Base-by-base conservation (phyloP, 2,329 filamentous ascomycete genomes). In the Talaromyces rugulosus region DNA sequence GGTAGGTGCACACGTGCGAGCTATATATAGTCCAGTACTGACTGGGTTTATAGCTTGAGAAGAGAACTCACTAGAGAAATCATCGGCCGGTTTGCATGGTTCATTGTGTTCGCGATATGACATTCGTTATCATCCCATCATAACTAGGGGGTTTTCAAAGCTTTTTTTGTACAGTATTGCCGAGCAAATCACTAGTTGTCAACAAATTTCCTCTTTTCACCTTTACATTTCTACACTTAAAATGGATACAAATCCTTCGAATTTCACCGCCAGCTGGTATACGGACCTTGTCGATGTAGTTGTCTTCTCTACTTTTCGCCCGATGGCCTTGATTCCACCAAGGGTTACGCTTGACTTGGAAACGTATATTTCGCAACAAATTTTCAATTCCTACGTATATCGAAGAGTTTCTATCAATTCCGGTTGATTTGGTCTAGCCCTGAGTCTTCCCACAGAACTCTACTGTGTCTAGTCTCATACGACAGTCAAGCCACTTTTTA, bases 1-100 rank as follows among this genome's bases (percentile, higher is more conserved):
- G 82, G 86, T 88, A 81, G 62, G 82, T 72, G 63, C 50, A 31
- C 28, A 42, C 12, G 18, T 28, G 27, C 9, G 18, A 11, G 5
- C 27, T 27, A 53, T 3, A 8, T 9, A 33, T 33, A 8, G 18
- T 28, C n/a, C 30, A 33, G 44, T 61, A 47, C 68, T 77, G 61
- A 74, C 55, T 42, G 2, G 18, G 8, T 16, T n/a, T 52, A 40
- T 64, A 78, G 76, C 64, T 78, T 65, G 77, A 78, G 64, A 76
- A 74, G 65, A 72, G 75, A 66, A 75, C 76, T 47, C 75, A 66
- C 65, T 78, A 77, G 61, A 63, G 34, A 55, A 30, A 34, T 40
- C 54, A 40, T 34, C 18, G 3, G 18, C 42, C 58, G 42, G 44
- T 56, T 55, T 56, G 28, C 60, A 62, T 18, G 31, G 53, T 56